Percentiles rank a stretch among this genome's conserved stretches.
Conservation (phyloP, 148 eudicot species). For the Polygonum maritimum region DNA sequence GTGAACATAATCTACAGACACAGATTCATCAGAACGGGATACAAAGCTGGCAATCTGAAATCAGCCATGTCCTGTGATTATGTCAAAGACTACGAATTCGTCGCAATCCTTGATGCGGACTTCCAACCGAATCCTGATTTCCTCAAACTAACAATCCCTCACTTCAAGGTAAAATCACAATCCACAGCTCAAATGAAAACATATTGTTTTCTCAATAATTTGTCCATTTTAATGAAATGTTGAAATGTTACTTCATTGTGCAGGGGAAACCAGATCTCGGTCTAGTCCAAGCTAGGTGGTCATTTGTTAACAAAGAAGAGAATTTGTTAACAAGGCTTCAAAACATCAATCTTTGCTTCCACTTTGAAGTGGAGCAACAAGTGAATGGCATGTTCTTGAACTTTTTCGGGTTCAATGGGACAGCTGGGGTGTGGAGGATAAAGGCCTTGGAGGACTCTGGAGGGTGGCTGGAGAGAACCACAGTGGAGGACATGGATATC, state of each 20-base stretch:
- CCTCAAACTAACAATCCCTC: slow-evolving; percentile 43
- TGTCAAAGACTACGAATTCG: slow-evolving; percentile 58
- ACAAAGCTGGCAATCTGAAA: slow-evolving; percentile 63
- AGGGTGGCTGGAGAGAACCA: slow-evolving; percentile 72
- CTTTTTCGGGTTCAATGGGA: slow-evolving; percentile 65
- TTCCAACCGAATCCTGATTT: slow-evolving; percentile 62
- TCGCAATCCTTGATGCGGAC: slow-evolving; percentile 57
- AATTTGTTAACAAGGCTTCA: slow-evolving; percentile 57
- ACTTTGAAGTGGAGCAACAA: slow-evolving; percentile 69
- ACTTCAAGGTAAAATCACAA: slow-evolving; percentile 34
- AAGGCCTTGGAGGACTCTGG: slow-evolving; percentile 59
- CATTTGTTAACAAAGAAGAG: slow-evolving; percentile 58
- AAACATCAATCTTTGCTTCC: slow-evolving; percentile 57
- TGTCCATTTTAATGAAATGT: background rate
- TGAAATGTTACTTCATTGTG: background rate
- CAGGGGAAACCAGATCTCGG: slow-evolving; percentile 53
- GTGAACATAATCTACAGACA: slow-evolving; percentile 59
- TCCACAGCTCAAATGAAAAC: background rate
- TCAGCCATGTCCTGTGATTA: slow-evolving; percentile 65
- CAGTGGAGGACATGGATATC: slow-evolving; percentile 67
- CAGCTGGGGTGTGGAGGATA: slow-evolving; percentile 68
- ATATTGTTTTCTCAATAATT: background rate
- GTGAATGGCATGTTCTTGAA: slow-evolving; percentile 47
- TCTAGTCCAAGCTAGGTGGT: slow-evolving; percentile 61
- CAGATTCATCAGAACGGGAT: slow-evolving; percentile 47